Evolutionary conservation across 2,329 filamentous ascomycete genomes (phyloP).

Genomic region (Cytospora schulzeri): DNA sequence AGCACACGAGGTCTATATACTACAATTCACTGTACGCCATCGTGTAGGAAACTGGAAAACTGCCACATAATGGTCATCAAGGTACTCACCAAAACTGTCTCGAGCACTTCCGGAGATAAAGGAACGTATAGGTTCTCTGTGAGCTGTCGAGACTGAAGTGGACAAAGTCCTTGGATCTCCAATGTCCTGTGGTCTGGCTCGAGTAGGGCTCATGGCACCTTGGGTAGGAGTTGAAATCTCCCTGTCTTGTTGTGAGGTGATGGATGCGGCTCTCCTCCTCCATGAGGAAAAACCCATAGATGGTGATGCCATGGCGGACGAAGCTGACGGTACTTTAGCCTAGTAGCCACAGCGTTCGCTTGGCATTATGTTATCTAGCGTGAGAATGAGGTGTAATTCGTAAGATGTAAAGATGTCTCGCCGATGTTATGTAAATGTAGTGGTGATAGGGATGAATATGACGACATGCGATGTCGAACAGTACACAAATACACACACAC

Average conservation of each 20-base stretch:
- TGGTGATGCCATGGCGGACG: constrained; percentile 48
- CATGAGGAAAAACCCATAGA: constrained; percentile 51
- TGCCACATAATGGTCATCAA: constrained; percentile 20
- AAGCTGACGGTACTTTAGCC: constrained; percentile 16
- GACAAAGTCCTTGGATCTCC: constrained; percentile 41
- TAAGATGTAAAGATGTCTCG: background rate
- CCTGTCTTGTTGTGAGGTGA: constrained; percentile 37
- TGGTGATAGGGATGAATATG: background rate
- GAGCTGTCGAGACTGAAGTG: constrained; percentile 44
- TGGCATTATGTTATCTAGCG: constrained; percentile 13
- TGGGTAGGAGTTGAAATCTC: constrained; percentile 32
- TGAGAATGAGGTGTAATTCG: constrained; percentile 13
- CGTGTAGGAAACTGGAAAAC: constrained; percentile 2
- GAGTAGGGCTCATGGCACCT: constrained; percentile 26
- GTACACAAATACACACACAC: background rate
- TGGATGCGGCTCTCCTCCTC: constrained; percentile 45
- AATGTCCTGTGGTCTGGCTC: constrained; percentile 31
- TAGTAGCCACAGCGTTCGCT: constrained; percentile 9
- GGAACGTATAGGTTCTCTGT: constrained; percentile 70
- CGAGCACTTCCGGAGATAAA: constrained; percentile 69
- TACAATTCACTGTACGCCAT: background rate
- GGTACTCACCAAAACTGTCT: constrained; percentile 54
- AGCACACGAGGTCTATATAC: background rate
- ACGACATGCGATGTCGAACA: background rate
- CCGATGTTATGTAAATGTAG: background rate